Base-by-base conservation (phyloP, 2,329 filamentous ascomycete genomes). In the Hypocreales sp. region DNA sequence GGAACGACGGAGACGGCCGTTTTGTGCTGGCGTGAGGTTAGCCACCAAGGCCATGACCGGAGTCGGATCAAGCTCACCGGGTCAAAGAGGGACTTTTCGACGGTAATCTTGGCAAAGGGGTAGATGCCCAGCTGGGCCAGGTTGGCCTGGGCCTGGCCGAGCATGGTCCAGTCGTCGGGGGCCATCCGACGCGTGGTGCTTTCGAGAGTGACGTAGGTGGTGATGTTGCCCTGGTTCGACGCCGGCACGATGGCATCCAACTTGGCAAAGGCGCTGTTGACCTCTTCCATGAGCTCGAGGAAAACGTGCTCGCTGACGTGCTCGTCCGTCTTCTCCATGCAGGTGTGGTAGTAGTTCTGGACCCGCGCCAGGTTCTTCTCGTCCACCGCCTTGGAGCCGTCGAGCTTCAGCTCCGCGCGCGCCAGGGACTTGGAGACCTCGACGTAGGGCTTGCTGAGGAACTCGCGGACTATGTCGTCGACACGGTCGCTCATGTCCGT, bases 11-110 rank as follows among this genome's bases (percentile, higher is more conserved):
- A n/a, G 5, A 15, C 5, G 27, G 27, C 16, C 9, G 13, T 14
- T 11, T 25, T 18, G 21, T 14, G 5, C n/a, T 26, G 17, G n/a
- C n/a, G n/a, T n/a, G n/a, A n/a, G n/a, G n/a, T n/a, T n/a, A n/a
- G n/a, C 14, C n/a, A 13, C 12, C 21, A 11, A 19, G 11, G 17
- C 7, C 6, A 17, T 15, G 11, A 15, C 12, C 13, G 11, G 10
- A n/a, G n/a, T n/a, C n/a, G n/a, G n/a, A n/a, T n/a, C n/a, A n/a
- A 13, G 25, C 38, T 31, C 31, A 39, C 38, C 3, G 33, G 26
- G 20, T 35, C 23, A 15, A 34, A 25, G 8, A 34, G 7, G 1
- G 37, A 37, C 15, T 33, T 26, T 13, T 32, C 28, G 7, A 30
- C 26, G 12, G n/a, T 18, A 9, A 37, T 28, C 18, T 33, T 31